These are phyloP conservation scores for Xanthoceras sorbifolium DNA, from an alignment of 345 rosid species.

Conservation along the genomic window DNA sequence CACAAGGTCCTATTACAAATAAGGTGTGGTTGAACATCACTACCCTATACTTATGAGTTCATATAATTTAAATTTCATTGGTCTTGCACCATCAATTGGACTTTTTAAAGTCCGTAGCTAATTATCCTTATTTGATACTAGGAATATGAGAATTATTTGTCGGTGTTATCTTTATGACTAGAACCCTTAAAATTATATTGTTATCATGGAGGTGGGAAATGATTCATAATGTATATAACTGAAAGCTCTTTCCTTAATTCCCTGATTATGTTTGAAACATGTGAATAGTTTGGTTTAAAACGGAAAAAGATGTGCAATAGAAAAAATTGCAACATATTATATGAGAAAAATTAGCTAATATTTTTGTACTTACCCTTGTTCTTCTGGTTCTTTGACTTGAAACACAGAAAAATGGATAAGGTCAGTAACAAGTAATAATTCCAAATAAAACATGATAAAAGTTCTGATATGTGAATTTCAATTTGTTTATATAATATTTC, in stretches of 20 bases:
- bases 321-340: not conserved
- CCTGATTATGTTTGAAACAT: not conserved
- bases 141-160: not conserved
- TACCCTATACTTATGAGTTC: not conserved
- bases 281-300: not conserved
- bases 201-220: not conserved
- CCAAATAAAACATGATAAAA: not conserved
- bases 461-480: not conserved
- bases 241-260: not conserved
- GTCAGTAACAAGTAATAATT: not conserved
- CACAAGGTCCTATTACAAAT: conserved; percentile 90
- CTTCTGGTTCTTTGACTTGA: not conserved
- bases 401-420: not conserved
- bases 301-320: not conserved
- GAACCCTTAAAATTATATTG: not conserved
- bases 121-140: not conserved
- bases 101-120: not conserved
- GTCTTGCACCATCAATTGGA: not conserved
- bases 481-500: no score
- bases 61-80: not conserved
- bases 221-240: not conserved
- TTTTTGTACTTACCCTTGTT: not conserved
- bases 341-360: no score
- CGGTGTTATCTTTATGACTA: not conserved
- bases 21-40: conserved; percentile 52